Base-by-base conservation (phyloP, 192 early-diverging fungal species). In the Thamnidium elegans region DNA sequence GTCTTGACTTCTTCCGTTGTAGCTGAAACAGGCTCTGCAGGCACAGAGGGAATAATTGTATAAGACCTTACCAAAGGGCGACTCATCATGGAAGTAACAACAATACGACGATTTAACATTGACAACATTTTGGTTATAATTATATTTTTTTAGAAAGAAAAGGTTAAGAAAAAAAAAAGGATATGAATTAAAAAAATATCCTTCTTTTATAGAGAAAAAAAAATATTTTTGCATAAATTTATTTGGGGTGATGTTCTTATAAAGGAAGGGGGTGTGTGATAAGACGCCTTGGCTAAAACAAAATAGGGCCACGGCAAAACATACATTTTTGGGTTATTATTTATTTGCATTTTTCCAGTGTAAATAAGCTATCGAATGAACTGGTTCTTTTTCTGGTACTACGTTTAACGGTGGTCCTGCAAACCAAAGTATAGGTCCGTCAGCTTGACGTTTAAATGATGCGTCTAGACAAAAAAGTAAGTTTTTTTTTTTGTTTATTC, bases 1-100 rank as follows among this genome's bases (percentile, higher is more conserved):
- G 2, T 15, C 26, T 60, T 30, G 10, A 55, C 21, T 13, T 23
- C 51, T 45, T 64, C 46, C 3, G 13, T 6, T 39, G 36, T 9
- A 3, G 36, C 7, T 39, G 36, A 10, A 31, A 7, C 20, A 14
- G 52, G 53, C 31, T 58, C 17, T 23, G 23, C 44, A 13, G 68
- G 68, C 15, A 54, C 63, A 9, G 62, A 69, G 11, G 68, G 68
- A 30, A 75, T 65, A 42, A 63, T 46, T 7, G 63, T 59, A 50
- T 72, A 67, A 11, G 50, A 39, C 23, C 66, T 50, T 5, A 61
- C 43, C 32, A 65, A 31, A 61, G 56, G 51, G 30, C 46, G 47
- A 8, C n/a, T 23, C n/a, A 63, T 42, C 2, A 30, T 26, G 32
- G 15, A 9, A n/a, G 26, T 55, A n/a, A 5, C 31, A 39, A 15